phyloP scores from a whole-genome alignment of 257 asterid species.

The Ballota nigra region DNA sequence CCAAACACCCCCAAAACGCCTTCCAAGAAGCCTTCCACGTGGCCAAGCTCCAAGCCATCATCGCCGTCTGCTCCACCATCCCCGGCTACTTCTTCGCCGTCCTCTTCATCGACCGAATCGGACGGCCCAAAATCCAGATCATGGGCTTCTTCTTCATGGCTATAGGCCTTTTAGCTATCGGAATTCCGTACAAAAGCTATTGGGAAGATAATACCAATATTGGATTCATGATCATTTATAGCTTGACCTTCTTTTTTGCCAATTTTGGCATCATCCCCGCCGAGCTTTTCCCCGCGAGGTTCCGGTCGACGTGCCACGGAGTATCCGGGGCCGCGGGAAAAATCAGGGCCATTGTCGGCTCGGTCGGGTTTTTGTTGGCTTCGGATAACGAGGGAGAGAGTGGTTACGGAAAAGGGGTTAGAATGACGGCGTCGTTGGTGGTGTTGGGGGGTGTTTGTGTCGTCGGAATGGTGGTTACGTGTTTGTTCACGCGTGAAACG shows the following conservation, averaged over 20 bases:
- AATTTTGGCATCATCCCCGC: constrained; percentile 65
- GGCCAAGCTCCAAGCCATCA: constrained; percentile 48
- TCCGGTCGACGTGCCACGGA: constrained; percentile 54
- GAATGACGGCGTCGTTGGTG: constrained; percentile 41
- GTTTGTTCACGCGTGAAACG: constrained; percentile 42
- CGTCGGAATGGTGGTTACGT: constrained; percentile 34
- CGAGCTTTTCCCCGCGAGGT: constrained; percentile 61
- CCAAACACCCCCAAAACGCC: background rate
- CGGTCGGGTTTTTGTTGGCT: constrained; percentile 48
- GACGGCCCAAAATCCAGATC: constrained; percentile 51
- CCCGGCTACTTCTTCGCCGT: constrained; percentile 61
- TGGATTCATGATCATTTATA: constrained; percentile 44
- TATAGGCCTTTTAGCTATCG: constrained; percentile 35
- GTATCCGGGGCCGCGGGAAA: constrained; percentile 51
- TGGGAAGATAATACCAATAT: constrained; percentile 24
- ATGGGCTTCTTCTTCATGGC: constrained; percentile 57
- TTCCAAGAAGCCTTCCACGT: constrained; percentile 44
- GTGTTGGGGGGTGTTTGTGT: constrained; percentile 45
- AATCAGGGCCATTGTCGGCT: constrained; percentile 46
- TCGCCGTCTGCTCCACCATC: constrained; percentile 49
- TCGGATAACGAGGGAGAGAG: constrained; percentile 13
- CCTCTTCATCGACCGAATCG: constrained; percentile 51
- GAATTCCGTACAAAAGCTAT: constrained; percentile 35
- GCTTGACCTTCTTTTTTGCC: constrained; percentile 49
- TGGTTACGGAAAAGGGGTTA: constrained; percentile 21